Evolutionary conservation across 495 filamentous ascomycete genomes (phyloP).

Genomic region (Umbilicaria muhlenbergii): DNA sequence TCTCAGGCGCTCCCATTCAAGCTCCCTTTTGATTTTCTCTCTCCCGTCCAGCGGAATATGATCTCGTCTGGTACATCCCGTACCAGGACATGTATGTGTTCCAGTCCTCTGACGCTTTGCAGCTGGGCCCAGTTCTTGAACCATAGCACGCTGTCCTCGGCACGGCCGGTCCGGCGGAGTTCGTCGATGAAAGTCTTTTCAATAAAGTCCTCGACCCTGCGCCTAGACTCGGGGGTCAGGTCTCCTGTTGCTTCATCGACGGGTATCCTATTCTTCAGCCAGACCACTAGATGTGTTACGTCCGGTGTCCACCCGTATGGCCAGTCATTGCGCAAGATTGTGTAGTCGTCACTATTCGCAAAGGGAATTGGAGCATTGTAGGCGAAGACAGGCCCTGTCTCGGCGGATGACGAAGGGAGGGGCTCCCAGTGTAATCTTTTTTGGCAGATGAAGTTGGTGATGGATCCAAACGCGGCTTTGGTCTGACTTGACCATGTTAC

Average conservation of each 20-base stretch:
- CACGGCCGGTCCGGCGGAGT: constrained; percentile 24
- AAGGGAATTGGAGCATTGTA: constrained; percentile 35
- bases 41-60: constrained; percentile 5
- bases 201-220: constrained; percentile 41
- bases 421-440: constrained; percentile 55
- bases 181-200: constrained; percentile 36
- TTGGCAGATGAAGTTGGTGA: constrained; percentile 59
- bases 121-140: constrained; percentile 68
- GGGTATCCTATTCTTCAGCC: constrained; percentile 44
- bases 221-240: constrained; percentile 41
- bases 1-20: no score
- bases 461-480: constrained; percentile 57
- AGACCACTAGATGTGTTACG: constrained; percentile 51
- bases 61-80: constrained; percentile 4
- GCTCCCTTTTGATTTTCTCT: not conserved
- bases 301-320: constrained; percentile 50
- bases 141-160: constrained; percentile 46
- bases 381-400: constrained; percentile 15
- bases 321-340: constrained; percentile 60
- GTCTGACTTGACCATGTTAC: constrained; percentile 58
- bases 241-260: constrained; percentile 42
- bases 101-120: constrained; percentile 58
- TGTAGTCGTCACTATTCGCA: constrained; percentile 38
- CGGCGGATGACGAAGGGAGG: constrained; percentile 2
- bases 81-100: constrained; percentile 38